Base-by-base conservation (phyloP, 1,284 basidiomycete species). In the Cronartium ribicola region DNA sequence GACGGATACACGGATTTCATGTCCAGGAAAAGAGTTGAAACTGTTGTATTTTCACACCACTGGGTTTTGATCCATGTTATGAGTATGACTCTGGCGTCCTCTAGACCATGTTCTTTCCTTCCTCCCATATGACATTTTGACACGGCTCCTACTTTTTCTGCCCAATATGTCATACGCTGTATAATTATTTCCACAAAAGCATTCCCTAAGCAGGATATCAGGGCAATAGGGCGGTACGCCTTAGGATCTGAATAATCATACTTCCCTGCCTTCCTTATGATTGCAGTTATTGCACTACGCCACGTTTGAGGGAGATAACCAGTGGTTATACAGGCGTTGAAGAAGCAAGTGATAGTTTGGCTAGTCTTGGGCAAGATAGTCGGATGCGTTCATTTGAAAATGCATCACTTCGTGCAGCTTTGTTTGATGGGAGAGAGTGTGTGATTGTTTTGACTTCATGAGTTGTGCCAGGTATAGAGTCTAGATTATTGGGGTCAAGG, bases 71-170 rank as follows among this genome's bases (percentile, higher is more conserved):
- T n/a, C n/a, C n/a, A n/a, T n/a, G n/a, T n/a, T n/a, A n/a, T n/a
- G n/a, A n/a, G n/a, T n/a, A n/a, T n/a, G n/a, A n/a, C n/a, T n/a
- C n/a, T n/a, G n/a, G n/a, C n/a, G n/a, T n/a, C n/a, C n/a, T n/a
- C n/a, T n/a, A n/a, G n/a, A n/a, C n/a, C n/a, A 4, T 13, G 4
- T 3, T 51, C 62, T n/a, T 22, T 39, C 3, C 63, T n/a, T 0
- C 70, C 70, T 14, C 70, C 70, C 5, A 39, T 20, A n/a, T 73
- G 70, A 13, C 70, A 62, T 13, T 44, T 48, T 1, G 70, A 20
- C 2, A 73, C 2, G 4, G 40, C 17, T 3, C 8, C 22, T 0
- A 14, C 60, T 5, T n/a, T 20, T 29, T 72, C 48, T 2, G 70
- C 70, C 70, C 70, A 72, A 11, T n/a, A 37, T 0, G 63, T 72